phyloP scores from a whole-genome alignment of 257 asterid genomes.

The Nemophila menziesii region DNA sequence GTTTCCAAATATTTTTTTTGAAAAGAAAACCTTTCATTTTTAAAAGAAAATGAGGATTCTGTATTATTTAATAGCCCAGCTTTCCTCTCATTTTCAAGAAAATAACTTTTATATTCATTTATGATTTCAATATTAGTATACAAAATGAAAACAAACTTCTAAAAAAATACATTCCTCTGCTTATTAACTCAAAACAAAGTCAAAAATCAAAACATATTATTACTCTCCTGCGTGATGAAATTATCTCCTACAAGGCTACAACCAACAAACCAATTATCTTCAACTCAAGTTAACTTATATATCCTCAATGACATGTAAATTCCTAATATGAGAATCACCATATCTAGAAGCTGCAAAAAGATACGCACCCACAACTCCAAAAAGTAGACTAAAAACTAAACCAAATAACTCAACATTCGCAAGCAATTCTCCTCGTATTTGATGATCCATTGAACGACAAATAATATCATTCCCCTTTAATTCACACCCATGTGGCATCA shows the following conservation, averaged over 20 bases:
- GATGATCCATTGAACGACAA: conserved; percentile 47
- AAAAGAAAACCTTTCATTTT: too few relatives aligned
- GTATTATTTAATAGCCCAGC: too few relatives aligned
- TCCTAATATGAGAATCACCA: conserved; percentile 11
- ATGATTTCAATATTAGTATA: too few relatives aligned
- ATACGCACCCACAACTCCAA: conserved; percentile 39
- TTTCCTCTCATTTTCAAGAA: too few relatives aligned
- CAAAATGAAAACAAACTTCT: too few relatives aligned
- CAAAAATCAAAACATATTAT: too few relatives aligned
- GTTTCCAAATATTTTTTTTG: too few relatives aligned
- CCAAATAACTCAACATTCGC: conserved; percentile 70
- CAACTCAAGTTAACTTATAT: conserved; percentile 13
- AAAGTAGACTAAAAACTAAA: conserved; percentile 46
- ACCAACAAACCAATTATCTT: neutral
- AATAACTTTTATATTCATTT: too few relatives aligned
- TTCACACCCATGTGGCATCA: conserved; percentile 82
- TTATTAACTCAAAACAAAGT: neutral
- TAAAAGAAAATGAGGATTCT: too few relatives aligned
- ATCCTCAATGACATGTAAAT: conserved; percentile 19
- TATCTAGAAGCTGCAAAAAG: conserved; percentile 32
- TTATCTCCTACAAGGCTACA: neutral
- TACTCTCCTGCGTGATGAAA: too few relatives aligned
- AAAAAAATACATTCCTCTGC: neutral
- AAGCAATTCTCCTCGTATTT: conserved; percentile 54
- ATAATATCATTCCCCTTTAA: conserved; percentile 37